phyloP scores from a whole-genome alignment of 805 yeast genomes.

The Cyberlindnera bimundalis region DNA sequence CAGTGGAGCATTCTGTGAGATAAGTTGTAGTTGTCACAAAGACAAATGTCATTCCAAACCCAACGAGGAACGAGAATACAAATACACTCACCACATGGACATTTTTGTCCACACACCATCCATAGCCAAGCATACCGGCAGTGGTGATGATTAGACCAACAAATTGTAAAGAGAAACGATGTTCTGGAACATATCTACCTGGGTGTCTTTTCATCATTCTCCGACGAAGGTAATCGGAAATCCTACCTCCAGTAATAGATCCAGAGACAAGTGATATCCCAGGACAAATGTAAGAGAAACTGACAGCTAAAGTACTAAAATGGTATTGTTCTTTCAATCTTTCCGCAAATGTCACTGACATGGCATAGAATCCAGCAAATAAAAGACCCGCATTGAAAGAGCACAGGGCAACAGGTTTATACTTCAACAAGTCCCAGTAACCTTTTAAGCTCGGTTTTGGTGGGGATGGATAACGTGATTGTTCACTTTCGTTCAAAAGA shows the following conservation, averaged over 20 bases:
- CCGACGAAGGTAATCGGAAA: conserved; percentile 40
- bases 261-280: conserved; percentile 48
- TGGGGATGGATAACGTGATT: conserved; percentile 39
- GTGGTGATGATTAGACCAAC: conserved; percentile 42
- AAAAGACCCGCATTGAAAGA: conserved; percentile 46
- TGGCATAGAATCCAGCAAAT: conserved; percentile 53
- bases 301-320: conserved; percentile 34
- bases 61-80: conserved; percentile 42
- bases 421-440: conserved; percentile 36
- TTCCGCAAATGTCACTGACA: conserved; percentile 47
- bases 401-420: conserved; percentile 43
- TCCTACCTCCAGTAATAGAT: conserved; percentile 45
- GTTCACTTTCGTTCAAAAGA: conserved; percentile 10
- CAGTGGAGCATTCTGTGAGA: conserved; percentile 46
- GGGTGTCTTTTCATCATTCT: conserved; percentile 19
- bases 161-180: conserved; percentile 41
- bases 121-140: conserved; percentile 46
- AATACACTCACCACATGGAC: conserved; percentile 39
- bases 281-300: conserved; percentile 50
- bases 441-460: conserved; percentile 40
- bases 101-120: conserved; percentile 45
- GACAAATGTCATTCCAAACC: conserved; percentile 55
- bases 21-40: conserved; percentile 52
- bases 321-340: conserved; percentile 37
- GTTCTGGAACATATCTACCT: conserved; percentile 39